A percentile compares a stretch with the other conserved stretches of the same genome.
phyloP scores from a whole-genome alignment of 441 rosid genomes.

The Biscutella laevigata region DNA sequence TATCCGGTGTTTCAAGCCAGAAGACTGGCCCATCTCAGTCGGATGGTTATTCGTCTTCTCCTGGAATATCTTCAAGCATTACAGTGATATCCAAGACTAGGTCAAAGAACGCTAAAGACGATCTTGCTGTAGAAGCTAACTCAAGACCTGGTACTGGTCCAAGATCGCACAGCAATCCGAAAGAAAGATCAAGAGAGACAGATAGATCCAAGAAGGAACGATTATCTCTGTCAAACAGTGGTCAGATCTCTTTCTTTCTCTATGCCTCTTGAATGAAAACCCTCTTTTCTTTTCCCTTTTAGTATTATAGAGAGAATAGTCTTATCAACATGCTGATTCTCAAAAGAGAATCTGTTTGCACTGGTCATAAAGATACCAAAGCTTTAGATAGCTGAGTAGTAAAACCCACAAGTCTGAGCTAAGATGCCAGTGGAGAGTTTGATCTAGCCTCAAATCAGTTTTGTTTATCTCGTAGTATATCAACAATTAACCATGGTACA shows the following conservation, averaged over 20 bases:
- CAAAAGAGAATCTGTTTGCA: neutral
- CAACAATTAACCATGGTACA: too few relatives aligned
- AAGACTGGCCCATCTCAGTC: conserved; percentile 65
- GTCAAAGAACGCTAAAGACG: conserved; percentile 43
- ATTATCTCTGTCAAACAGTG: conserved; percentile 66
- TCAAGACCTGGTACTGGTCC: conserved; percentile 40
- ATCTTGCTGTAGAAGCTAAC: conserved; percentile 44
- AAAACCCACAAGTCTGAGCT: neutral
- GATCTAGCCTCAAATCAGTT: neutral
- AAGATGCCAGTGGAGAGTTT: neutral
- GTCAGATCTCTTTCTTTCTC: conserved; percentile 33
- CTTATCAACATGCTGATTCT: neutral
- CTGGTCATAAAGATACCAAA: neutral
- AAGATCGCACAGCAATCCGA: conserved; percentile 87
- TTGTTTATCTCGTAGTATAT: neutral
- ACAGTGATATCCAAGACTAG: conserved; percentile 44
- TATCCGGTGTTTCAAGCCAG: conserved; percentile 41
- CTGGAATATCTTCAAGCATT: conserved; percentile 44
- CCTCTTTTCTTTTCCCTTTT: neutral
- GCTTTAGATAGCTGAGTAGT: neutral
- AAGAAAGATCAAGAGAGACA: conserved; percentile 54
- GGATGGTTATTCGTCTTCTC: conserved; percentile 57
- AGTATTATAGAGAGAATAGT: neutral
- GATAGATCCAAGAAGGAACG: conserved; percentile 58
- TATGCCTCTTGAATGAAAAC: neutral